Base-by-base conservation (phyloP, 768 basidiomycete species). In the Amanita pallidorosea region DNA sequence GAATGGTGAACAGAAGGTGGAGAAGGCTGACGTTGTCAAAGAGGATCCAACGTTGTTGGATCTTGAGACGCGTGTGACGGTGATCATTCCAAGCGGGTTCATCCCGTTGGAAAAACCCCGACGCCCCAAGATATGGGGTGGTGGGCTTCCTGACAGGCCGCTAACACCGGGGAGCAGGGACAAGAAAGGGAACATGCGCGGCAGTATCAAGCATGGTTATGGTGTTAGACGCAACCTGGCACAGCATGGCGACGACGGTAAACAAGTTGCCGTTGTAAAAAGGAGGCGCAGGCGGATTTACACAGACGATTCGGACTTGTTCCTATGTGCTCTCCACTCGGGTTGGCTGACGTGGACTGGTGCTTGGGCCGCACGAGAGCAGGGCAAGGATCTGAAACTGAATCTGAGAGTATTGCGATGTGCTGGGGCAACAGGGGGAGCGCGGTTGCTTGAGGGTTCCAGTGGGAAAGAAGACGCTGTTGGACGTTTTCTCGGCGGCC, bases 241-340 rank as follows among this genome's bases (percentile, higher is more conserved):
- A 23, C 37, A n/a, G 11, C 33, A 33, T 13, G 33, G 33, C 2
- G 33, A 15, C n/a, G 49, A 51, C 9, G 41, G 40, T 12, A 44
- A 51, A 31, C 49, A 20, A 40, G 38, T 49, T 13, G 47, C 35
- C 7, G n/a, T 15, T n/a, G 36, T 20, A 9, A 37, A 20, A 20
- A 43, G 41, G 27, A n/a, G 49, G 20, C 51, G 51, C 7, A 38
- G 51, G 33, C 43, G 79, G 43, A 72, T 86, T 33, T 88, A 88
- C 65, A 88, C 85, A 0, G 85, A 88, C 63, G 85, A 88, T 63
- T 85, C 83, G 7, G 82, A 86, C 57, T 59, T 86, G 46, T 78
- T 85, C 58, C 59, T 82, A 36, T 83, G 81, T 50, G 83, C 81
- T 2, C 63, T 88, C 42, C 85, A 88, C 56, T 71, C 83, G 0